Evolutionary conservation across 106 monocot species (phyloP), one percentile per base, ranked within the genome.

Genomic region (Apostasia shenzhenica): DNA sequence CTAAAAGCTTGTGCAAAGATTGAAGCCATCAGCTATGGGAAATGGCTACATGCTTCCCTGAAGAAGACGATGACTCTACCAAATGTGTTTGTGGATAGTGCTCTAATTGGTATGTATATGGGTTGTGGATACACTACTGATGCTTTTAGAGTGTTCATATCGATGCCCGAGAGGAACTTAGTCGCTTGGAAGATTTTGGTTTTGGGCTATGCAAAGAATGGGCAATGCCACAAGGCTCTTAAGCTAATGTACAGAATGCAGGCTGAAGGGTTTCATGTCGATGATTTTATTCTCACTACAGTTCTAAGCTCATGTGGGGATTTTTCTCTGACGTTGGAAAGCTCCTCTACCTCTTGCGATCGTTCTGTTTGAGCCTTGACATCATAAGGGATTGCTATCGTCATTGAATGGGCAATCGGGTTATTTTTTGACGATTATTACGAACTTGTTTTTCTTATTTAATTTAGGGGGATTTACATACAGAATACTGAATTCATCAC

Each of bases 121-220:
- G 86, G 77, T 57, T 92, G 92, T 67, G 86, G 86, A 43, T 76
- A 49, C 46, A 66, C 77, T 2, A 68, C 64, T 7, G 92, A 97
- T 70, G 97, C 97, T 41, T 75, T 59, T 11, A 72, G 69, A 59
- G 84, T 97, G 5, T 92, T 97, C 72, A 68, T 87, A 38, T 64
- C 56, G 41, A 89, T 97, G 97, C 80, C 82, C 1, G 83, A 85
- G 54, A 82, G 73, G 5, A 97, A 97, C 68, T 53, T 68, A 47
- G 97, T 97, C 8, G 84, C 97, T 6, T 97, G 92, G 92, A 97
- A 92, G 67, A 62, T 80, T 43, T 86, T 95, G 81, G 55, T 92
- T 54, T 60, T 84, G 48, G 95, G 95, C 6, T 88, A 88, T 70
- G 91, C 88, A 4, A 86, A 86, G 71, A 91, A 88, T 81, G 95